Evolutionary conservation across 2,329 filamentous ascomycete species (phyloP).

Genomic region (Fusarium continuum): DNA sequence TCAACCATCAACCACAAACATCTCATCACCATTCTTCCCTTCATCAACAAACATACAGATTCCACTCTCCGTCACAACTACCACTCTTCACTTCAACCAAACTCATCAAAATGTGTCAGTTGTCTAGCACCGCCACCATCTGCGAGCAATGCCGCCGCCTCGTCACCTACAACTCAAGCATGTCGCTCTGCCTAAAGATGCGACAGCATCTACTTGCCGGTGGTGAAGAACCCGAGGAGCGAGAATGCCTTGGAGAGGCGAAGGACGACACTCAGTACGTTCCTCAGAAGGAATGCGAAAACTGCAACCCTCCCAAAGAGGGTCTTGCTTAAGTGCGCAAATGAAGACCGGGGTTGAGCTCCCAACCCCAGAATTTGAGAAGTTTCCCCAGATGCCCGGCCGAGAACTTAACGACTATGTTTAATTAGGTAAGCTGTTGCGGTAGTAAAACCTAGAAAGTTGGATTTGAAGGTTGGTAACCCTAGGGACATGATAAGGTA

Average conservation of each 20-base stretch:
- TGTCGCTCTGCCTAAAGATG: background rate
- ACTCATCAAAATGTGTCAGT: constrained; percentile 12
- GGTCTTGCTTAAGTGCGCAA: background rate
- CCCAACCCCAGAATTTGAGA: background rate
- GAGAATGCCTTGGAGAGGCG: background rate
- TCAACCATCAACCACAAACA: background rate
- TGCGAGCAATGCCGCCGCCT: constrained; percentile 6
- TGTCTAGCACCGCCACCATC: constrained; percentile 1
- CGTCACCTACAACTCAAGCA: background rate
- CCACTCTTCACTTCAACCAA: background rate
- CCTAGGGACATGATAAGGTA: too few species aligned
- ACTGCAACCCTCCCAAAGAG: background rate
- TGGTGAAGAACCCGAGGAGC: background rate
- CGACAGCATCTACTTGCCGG: background rate
- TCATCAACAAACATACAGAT: background rate
- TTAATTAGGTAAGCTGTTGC: background rate
- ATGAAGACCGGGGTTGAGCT: background rate
- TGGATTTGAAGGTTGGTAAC: too few species aligned
- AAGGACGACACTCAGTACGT: background rate
- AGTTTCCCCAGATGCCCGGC: background rate
- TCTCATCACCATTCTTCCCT: background rate
- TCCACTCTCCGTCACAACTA: background rate
- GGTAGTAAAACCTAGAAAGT: too few species aligned
- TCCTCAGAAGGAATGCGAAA: background rate
- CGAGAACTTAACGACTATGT: background rate